Conservation (phyloP, 2,329 filamentous ascomycete genomes). For the Penicillium sclerotigenum region DNA sequence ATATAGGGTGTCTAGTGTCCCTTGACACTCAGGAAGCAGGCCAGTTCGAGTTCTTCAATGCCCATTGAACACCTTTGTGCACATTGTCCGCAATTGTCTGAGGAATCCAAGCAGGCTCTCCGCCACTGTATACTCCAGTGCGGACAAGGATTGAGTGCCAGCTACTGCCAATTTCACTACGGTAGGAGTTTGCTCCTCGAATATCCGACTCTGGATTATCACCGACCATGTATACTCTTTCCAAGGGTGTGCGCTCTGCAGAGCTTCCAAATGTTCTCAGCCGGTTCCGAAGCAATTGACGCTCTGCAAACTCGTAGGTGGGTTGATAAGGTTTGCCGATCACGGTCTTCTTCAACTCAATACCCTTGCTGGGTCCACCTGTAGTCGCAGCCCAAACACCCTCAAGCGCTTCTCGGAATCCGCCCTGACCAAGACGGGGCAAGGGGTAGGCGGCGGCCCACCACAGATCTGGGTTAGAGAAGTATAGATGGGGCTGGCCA, state of each 20-base stretch:
- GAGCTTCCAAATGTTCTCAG: slow-evolving; percentile 44
- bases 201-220: slow-evolving; percentile 91
- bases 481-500: slow-evolving; percentile 76
- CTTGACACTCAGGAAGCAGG: slow-evolving; percentile 3
- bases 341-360: slow-evolving; percentile 59
- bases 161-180: slow-evolving; percentile 62
- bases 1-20: neutral
- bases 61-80: slow-evolving; percentile 72
- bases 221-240: slow-evolving; percentile 88
- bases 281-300: slow-evolving; percentile 63
- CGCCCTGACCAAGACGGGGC: slow-evolving; percentile 85
- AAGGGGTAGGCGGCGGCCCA: slow-evolving; percentile 85
- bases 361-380: slow-evolving; percentile 51
- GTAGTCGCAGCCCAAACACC: slow-evolving; percentile 77
- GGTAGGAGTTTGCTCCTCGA: slow-evolving; percentile 74
- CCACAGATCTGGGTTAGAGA: slow-evolving; percentile 84
- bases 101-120: slow-evolving; percentile 60
- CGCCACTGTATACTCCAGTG: slow-evolving; percentile 69
- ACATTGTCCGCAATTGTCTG: slow-evolving; percentile 70
- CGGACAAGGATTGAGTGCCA: slow-evolving; percentile 76
- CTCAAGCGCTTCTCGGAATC: slow-evolving; percentile 76
- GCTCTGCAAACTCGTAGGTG: slow-evolving; percentile 83
- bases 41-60: slow-evolving; percentile 55
- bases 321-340: slow-evolving; percentile 78
- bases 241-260: slow-evolving; percentile 49